These are phyloP conservation scores for Hagleromyces aurorensis DNA, from an alignment of 805 yeast genomes.

Conservation along the genomic window DNA sequence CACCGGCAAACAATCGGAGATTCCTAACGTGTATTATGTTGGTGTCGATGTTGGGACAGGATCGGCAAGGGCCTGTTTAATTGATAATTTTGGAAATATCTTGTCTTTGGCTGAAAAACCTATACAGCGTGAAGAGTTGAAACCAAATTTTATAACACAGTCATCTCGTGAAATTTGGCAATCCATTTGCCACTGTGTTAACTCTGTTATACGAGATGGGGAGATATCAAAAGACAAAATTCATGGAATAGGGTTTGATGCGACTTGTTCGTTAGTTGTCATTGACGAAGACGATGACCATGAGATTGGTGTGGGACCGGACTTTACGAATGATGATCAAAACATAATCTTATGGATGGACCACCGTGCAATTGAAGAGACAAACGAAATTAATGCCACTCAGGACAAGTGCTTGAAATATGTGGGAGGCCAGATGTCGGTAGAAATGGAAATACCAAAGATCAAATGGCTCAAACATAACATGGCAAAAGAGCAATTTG, in stretches of 20 bases:
- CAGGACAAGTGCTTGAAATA: constrained; percentile 73
- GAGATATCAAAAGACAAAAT: constrained; percentile 61
- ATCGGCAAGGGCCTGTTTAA: constrained; percentile 89
- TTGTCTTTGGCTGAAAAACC: constrained; percentile 72
- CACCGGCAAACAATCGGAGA: constrained; percentile 15
- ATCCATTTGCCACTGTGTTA: constrained; percentile 75
- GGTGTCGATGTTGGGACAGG: constrained; percentile 98
- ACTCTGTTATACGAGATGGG: constrained; percentile 63
- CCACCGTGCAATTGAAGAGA: constrained; percentile 83
- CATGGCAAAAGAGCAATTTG: constrained; percentile 54
- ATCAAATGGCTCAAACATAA: constrained; percentile 92
- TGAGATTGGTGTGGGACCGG: constrained; percentile 90
- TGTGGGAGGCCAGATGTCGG: constrained; percentile 96
- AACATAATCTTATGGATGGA: constrained; percentile 97
- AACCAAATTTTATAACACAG: constrained; percentile 72
- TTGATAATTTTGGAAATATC: constrained; percentile 77
- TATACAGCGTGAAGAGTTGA: constrained; percentile 66
- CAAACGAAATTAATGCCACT: constrained; percentile 72
- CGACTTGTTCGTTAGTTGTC: constrained; percentile 91
- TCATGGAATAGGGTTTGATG: constrained; percentile 91
- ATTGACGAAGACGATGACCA: constrained; percentile 53
- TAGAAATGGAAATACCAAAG: constrained; percentile 97
- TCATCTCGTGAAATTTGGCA: constrained; percentile 89
- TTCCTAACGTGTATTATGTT: constrained; percentile 39
- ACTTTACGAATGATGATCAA: constrained; percentile 61